Percentiles rank a stretch among this genome's conserved stretches.
Evolutionary conservation across 768 basidiomycete species (phyloP).

Genomic region (Lactarius pseudohatsudake): DNA sequence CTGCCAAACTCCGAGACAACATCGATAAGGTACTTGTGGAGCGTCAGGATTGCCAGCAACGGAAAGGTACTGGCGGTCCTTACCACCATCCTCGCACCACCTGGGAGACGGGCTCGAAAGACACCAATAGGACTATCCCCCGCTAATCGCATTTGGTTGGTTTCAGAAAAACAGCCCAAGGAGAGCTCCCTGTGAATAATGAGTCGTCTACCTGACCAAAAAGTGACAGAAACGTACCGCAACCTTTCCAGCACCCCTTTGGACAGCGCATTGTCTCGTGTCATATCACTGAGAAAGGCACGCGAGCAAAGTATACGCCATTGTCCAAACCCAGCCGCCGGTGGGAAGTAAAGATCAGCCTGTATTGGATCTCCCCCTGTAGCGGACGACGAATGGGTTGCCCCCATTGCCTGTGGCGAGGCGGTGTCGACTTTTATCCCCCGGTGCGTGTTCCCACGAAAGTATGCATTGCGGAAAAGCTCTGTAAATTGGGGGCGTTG

Average conservation of each 20-base stretch:
- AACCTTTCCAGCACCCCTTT: constrained; percentile 5
- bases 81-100: constrained; percentile 22
- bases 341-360: constrained; percentile 22
- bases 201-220: background rate
- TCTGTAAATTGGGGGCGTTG: background rate
- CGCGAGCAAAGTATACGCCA: constrained; percentile 18
- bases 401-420: background rate
- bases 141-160: constrained; percentile 22
- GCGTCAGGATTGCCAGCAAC: background rate
- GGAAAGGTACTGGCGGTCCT: background rate
- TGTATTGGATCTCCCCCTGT: constrained; percentile 2
- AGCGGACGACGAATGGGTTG: background rate
- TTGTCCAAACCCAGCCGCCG: constrained; percentile 8
- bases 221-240: constrained; percentile 4
- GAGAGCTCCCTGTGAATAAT: constrained; percentile 20
- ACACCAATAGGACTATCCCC: constrained; percentile 23
- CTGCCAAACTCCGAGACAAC: constrained; percentile 19
- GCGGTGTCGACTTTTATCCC: background rate
- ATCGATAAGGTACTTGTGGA: constrained; percentile 26
- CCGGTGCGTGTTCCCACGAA: constrained; percentile 16
- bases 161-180: constrained; percentile 20
- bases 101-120: constrained; percentile 25
- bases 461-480: constrained; percentile 10
- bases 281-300: constrained; percentile 3
- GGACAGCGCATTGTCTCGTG: constrained; percentile 1